phyloP scores from a whole-genome alignment of 176 grass and related monocot species.

The Elymus sibiricus region DNA sequence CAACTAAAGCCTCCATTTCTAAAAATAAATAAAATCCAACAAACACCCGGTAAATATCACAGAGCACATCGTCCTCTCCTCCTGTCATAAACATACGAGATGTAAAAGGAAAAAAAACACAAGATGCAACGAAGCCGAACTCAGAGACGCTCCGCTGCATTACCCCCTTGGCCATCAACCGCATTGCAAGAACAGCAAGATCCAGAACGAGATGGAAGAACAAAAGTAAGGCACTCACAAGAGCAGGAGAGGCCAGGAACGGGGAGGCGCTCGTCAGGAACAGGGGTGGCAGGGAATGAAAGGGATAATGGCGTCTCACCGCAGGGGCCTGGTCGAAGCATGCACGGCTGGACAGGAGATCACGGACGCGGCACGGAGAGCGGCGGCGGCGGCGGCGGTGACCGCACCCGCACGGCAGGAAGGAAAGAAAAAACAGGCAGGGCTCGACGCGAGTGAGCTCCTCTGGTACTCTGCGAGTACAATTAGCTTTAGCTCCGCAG shows the following conservation, averaged over 20 bases:
- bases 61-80: not conserved
- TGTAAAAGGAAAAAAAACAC: not conserved
- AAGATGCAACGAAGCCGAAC: not conserved
- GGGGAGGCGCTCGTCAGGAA: not conserved
- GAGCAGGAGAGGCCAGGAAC: not conserved
- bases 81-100: not conserved
- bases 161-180: not conserved
- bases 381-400: conserved; percentile 13
- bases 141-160: not conserved
- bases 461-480: conserved; percentile 29
- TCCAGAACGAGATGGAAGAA: not conserved
- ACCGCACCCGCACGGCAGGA: conserved; percentile 16
- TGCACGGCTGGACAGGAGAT: not conserved
- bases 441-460: not conserved
- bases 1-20: not conserved
- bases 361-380: not conserved
- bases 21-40: not conserved
- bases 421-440: not conserved
- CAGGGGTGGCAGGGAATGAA: not conserved
- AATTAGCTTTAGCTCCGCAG: not conserved
- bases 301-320: conserved; percentile 12
- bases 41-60: not conserved
- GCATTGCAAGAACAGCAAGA: conserved; percentile 29
- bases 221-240: not conserved
- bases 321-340: not conserved